These are phyloP conservation scores for Pestalotiopsis sp. DNA, from an alignment of 2,329 filamentous ascomycete species.

Conservation along the genomic window DNA sequence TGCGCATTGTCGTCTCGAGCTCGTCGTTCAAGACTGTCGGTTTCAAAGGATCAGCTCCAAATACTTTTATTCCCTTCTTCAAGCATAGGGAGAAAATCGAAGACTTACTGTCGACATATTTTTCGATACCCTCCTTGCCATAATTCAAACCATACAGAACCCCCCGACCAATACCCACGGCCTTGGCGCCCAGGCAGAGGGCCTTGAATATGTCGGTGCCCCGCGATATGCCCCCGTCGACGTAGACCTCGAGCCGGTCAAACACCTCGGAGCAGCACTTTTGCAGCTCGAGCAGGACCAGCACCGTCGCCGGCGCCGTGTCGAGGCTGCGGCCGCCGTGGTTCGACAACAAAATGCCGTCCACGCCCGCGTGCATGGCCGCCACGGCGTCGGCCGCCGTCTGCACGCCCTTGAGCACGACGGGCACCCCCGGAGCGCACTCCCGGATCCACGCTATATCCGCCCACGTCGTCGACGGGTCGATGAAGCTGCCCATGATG, in stretches of 20 bases:
- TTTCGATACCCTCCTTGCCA: slow-evolving; percentile 59
- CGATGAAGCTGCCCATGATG: slow-evolving; percentile 59
- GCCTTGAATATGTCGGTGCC: slow-evolving; percentile 71
- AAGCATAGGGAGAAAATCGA: background rate
- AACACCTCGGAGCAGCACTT: slow-evolving; percentile 63
- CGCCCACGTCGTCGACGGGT: slow-evolving; percentile 61
- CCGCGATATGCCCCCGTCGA: slow-evolving; percentile 67
- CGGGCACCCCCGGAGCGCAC: slow-evolving; percentile 52
- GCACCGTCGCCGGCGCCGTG: slow-evolving; percentile 54
- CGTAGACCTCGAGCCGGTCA: slow-evolving; percentile 59
- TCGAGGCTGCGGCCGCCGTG: slow-evolving; percentile 66
- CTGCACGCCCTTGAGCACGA: slow-evolving; percentile 74
- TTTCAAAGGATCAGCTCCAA: slow-evolving; percentile 12
- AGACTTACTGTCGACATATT: slow-evolving; percentile 53
- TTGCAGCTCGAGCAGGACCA: slow-evolving; percentile 65
- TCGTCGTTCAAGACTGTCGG: slow-evolving; percentile 55
- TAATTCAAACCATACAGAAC: slow-evolving; percentile 64
- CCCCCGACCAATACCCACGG: slow-evolving; percentile 64
- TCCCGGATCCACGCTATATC: slow-evolving; percentile 68
- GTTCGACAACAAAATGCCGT: slow-evolving; percentile 72
- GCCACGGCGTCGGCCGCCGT: slow-evolving; percentile 63
- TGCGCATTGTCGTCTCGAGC: slow-evolving; percentile 66
- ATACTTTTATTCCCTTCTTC: background rate
- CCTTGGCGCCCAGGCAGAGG: slow-evolving; percentile 64
- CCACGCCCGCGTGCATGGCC: slow-evolving; percentile 61